phyloP scores from a whole-genome alignment of 352 stramenopile species.

The Globisporangium polare region DNA sequence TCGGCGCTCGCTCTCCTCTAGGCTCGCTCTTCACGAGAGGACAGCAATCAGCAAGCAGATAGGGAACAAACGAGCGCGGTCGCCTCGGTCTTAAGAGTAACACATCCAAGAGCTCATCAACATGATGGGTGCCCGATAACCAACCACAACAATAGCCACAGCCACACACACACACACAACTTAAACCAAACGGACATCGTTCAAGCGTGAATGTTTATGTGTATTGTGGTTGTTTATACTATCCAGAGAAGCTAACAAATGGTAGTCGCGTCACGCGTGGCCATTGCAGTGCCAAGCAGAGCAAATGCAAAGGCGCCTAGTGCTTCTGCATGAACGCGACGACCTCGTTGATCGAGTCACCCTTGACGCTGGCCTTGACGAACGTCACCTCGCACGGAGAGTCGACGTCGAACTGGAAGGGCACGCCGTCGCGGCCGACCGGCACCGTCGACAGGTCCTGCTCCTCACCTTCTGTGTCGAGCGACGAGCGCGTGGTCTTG shows the following conservation, averaged over 20 bases:
- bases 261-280: background rate
- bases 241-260: constrained; percentile 1
- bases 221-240: constrained; percentile 3
- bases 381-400: constrained; percentile 78
- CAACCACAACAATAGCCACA: background rate
- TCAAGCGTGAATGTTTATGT: background rate
- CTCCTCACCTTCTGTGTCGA: constrained; percentile 80
- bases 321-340: constrained; percentile 72
- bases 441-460: constrained; percentile 65
- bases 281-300: background rate
- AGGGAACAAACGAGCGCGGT: background rate
- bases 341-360: constrained; percentile 53
- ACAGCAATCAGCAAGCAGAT: background rate
- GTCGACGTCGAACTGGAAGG: constrained; percentile 81
- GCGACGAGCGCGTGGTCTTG: constrained; percentile 82
- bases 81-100: background rate
- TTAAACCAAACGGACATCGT: background rate
- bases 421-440: constrained; percentile 63
- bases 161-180: background rate
- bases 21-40: background rate
- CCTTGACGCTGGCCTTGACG: constrained; percentile 66
- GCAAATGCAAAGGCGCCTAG: constrained; percentile 26
- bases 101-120: background rate
- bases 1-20: background rate
- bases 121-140: background rate